phyloP scores from a whole-genome alignment of 129 eudicot species.

The Chrysanthemum makinoi region DNA sequence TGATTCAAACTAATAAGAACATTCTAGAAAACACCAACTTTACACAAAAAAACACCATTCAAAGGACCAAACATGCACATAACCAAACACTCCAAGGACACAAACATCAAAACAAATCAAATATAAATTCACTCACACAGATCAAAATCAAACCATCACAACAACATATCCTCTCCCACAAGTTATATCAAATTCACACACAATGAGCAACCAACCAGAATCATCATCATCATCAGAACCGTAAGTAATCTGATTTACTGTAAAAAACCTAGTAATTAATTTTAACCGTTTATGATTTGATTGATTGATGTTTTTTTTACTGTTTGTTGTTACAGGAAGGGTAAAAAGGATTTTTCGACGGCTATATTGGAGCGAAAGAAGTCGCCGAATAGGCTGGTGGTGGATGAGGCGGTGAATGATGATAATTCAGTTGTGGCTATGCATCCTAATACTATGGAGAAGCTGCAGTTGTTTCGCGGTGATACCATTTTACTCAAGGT shows the following conservation, averaged over 20 bases:
- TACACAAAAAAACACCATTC: not conserved
- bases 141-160: not conserved
- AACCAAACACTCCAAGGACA: not conserved
- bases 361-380: conserved; percentile 5
- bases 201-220: conserved; percentile 49
- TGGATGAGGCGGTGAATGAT: conserved; percentile 10
- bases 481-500: conserved; percentile 7
- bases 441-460: conserved; percentile 17
- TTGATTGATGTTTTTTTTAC: not conserved
- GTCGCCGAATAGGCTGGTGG: not conserved
- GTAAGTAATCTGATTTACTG: conserved; percentile 29
- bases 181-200: conserved; percentile 11
- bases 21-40: not conserved
- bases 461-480: conserved; percentile 6
- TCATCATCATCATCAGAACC: conserved; percentile 46
- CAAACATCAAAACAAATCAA: not conserved
- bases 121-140: not conserved
- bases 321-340: conserved; percentile 3
- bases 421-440: conserved; percentile 12
- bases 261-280: not conserved
- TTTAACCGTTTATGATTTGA: not conserved
- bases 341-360: conserved; percentile 14
- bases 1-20: no score
- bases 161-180: not conserved
- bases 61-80: not conserved